Evolutionary conservation across 2,329 filamentous ascomycete species (phyloP).

Genomic region (Achaetomium macrosporum): DNA sequence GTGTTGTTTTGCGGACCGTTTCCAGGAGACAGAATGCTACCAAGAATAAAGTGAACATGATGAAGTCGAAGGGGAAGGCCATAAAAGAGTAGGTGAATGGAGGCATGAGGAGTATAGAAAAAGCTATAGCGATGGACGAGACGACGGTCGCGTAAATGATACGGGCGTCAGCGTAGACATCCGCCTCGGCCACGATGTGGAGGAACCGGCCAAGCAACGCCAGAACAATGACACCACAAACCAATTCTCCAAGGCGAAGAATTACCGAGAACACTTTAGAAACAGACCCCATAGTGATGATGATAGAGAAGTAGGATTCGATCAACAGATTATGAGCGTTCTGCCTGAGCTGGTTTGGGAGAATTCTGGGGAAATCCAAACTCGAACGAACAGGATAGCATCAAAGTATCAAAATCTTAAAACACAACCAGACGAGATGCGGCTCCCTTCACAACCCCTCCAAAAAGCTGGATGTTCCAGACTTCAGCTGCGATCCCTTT

Average conservation of each 20-base stretch:
- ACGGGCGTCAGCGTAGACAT: background rate
- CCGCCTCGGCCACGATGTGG: background rate
- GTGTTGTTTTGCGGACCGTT: too few relatives aligned
- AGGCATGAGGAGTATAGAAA: conserved; percentile 3
- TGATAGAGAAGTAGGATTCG: too few relatives aligned
- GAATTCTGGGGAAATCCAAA: too few relatives aligned
- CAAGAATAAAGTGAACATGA: conserved; percentile 1
- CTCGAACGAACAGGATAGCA: too few relatives aligned
- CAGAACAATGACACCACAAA: background rate
- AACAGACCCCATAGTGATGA: background rate
- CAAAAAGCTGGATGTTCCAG: too few relatives aligned
- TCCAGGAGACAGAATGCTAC: background rate
- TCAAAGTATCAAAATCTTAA: too few relatives aligned
- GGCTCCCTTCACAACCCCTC: too few relatives aligned
- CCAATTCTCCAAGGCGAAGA: conserved; percentile 4
- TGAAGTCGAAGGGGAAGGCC: conserved; percentile 5
- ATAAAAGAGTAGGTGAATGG: conserved; percentile 7
- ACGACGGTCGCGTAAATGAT: conserved; percentile 5
- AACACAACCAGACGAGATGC: too few relatives aligned
- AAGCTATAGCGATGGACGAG: background rate
- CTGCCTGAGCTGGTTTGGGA: too few relatives aligned
- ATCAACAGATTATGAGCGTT: too few relatives aligned
- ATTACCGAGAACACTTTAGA: conserved; percentile 5
- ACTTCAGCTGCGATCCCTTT: too few relatives aligned
- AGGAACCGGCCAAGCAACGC: conserved; percentile 5